Conservation (phyloP, 2,329 filamentous ascomycete species). For the Fusarium sp. region DNA sequence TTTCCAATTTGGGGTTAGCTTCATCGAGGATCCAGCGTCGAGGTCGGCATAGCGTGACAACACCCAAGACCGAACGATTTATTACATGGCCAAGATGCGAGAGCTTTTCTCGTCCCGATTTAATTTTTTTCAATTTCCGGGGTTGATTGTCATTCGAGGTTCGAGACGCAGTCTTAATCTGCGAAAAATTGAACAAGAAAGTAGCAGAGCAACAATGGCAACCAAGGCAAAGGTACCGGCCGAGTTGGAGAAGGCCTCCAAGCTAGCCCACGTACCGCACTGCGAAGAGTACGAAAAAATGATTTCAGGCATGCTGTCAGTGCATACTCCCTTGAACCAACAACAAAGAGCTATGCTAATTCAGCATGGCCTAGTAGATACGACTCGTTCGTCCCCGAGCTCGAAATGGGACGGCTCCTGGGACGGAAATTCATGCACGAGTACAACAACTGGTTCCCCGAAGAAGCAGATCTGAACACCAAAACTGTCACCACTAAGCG, state of each 20-base stretch:
- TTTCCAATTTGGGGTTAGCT: slow-evolving; percentile 28
- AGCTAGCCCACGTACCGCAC: slow-evolving; percentile 67
- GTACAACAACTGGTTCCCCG: slow-evolving; percentile 68
- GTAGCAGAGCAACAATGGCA: slow-evolving; percentile 21
- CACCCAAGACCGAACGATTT: background rate
- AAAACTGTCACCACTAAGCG: slow-evolving; percentile 45
- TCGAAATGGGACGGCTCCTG: slow-evolving; percentile 62
- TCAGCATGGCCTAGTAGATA: slow-evolving; percentile 55
- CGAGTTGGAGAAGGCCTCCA: slow-evolving; percentile 36
- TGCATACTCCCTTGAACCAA: background rate
- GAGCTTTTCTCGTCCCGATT: background rate
- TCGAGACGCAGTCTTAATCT: background rate
- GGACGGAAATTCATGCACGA: slow-evolving; percentile 66
- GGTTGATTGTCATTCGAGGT: background rate
- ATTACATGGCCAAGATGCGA: background rate
- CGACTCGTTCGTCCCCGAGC: slow-evolving; percentile 60
- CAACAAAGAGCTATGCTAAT: background rate
- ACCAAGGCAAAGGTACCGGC: slow-evolving; percentile 18
- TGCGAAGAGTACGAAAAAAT: slow-evolving; percentile 76
- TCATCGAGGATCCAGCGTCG: background rate
- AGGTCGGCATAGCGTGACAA: background rate
- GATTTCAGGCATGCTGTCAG: slow-evolving; percentile 74
- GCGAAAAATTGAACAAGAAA: background rate
- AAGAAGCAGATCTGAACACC: slow-evolving; percentile 42
- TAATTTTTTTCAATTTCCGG: background rate